Conservation (phyloP, 345 rosid species). For the Clausena lansium region DNA sequence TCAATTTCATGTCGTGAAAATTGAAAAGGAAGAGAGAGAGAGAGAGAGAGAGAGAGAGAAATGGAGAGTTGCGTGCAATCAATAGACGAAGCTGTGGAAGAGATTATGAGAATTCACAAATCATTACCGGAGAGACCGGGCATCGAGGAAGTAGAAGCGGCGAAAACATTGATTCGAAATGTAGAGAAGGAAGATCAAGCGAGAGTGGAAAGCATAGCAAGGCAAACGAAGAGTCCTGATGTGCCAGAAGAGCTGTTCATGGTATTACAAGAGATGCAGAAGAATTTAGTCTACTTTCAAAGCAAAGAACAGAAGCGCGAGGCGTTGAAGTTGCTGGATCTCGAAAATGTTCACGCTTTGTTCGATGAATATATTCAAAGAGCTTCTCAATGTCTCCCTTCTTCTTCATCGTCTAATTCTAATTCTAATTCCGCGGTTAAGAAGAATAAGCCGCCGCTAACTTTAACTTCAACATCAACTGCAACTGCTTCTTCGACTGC, state of each 20-base stretch:
- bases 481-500: neutral
- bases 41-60: neutral
- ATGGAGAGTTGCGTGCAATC: constrained; percentile 50
- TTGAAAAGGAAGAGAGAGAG: neutral
- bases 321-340: constrained; percentile 69
- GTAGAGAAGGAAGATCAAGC: constrained; percentile 77
- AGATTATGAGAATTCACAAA: constrained; percentile 84
- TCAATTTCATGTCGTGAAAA: neutral
- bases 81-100: constrained; percentile 59
- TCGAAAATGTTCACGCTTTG: constrained; percentile 58
- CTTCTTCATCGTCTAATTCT: constrained; percentile 32
- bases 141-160: constrained; percentile 80
- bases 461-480: constrained; percentile 18
- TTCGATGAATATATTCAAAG: constrained; percentile 84
- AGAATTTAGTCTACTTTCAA: constrained; percentile 44
- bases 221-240: constrained; percentile 40
- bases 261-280: constrained; percentile 74
- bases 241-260: constrained; percentile 78
- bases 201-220: constrained; percentile 57
- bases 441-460: neutral
- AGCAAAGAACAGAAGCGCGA: constrained; percentile 76
- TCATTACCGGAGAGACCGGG: constrained; percentile 73
- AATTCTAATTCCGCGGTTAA: neutral
- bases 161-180: constrained; percentile 51
- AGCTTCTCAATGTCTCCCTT: constrained; percentile 66